phyloP scores from a whole-genome alignment of 2,329 filamentous ascomycete genomes.

The Torrubiellomyces zombiae region DNA sequence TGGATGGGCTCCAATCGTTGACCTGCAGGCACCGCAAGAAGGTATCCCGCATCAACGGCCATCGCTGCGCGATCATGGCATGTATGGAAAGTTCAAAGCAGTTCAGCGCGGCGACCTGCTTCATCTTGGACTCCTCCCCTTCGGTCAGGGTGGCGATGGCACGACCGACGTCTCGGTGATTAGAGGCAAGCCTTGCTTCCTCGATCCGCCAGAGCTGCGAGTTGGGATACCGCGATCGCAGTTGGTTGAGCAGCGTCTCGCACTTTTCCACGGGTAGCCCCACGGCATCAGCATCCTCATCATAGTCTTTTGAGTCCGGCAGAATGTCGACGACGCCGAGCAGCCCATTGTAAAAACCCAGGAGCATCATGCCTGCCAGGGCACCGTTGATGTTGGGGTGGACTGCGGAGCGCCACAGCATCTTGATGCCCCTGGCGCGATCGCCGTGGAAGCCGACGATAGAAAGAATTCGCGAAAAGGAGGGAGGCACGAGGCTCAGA shows the following conservation, averaged over 20 bases:
- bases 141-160: constrained; percentile 49
- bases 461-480: constrained; percentile 71
- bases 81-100: constrained; percentile 72
- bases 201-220: constrained; percentile 78
- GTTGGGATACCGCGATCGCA: constrained; percentile 64
- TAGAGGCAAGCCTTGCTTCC: constrained; percentile 61
- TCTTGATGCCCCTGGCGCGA: constrained; percentile 59
- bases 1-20: constrained; percentile 77
- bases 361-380: constrained; percentile 62
- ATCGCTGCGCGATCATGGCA: constrained; percentile 64
- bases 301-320: constrained; percentile 38
- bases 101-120: constrained; percentile 72
- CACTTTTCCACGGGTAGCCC: constrained; percentile 60
- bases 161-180: constrained; percentile 46
- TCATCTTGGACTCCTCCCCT: constrained; percentile 53
- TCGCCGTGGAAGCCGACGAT: constrained; percentile 88
- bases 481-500: constrained; percentile 83
- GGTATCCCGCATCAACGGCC: constrained; percentile 52
- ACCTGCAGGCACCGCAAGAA: constrained; percentile 63
- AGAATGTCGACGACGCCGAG: constrained; percentile 80
- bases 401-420: constrained; percentile 81
- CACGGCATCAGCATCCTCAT: constrained; percentile 39
- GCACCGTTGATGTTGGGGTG: constrained; percentile 87
- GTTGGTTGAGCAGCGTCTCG: constrained; percentile 47
- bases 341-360: constrained; percentile 79